Evolutionary conservation across 1,284 basidiomycete genomes (phyloP).

Genomic region (Cutaneotrichosporon spelunceum): DNA sequence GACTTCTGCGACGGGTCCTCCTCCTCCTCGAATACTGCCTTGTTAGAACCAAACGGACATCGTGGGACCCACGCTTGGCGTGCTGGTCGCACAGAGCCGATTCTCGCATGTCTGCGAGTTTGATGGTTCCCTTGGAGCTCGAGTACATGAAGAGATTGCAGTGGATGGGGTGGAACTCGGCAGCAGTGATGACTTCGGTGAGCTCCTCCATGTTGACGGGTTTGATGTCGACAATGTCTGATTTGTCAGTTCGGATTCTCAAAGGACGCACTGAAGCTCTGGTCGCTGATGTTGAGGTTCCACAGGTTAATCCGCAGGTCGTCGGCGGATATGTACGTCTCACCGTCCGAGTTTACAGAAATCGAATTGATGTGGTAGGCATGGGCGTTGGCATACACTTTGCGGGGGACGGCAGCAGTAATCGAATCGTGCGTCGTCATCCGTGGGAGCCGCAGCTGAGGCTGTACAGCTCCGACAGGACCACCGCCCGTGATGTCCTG

Average conservation of each 20-base stretch:
- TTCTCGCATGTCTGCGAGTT: conserved; percentile 99
- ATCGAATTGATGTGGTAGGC: conserved; percentile 99
- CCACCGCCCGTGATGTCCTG: conserved; percentile 59
- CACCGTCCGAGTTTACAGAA: conserved; percentile 97
- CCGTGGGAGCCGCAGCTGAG: conserved; percentile 72
- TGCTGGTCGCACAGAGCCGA: conserved; percentile 94
- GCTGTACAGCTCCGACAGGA: conserved; percentile 58
- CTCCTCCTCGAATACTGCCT: conserved; percentile 96
- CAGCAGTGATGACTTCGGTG: conserved; percentile 98
- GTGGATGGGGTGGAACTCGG: conserved; percentile 95
- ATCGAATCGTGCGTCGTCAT: conserved; percentile 96
- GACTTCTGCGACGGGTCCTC: conserved; percentile 96
- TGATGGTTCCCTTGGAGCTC: conserved; percentile 99
- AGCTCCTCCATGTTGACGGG: conserved; percentile 99
- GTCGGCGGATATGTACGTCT: conserved; percentile 98
- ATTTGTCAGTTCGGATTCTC: neutral
- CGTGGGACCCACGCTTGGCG: conserved; percentile 75
- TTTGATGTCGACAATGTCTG: conserved; percentile 99
- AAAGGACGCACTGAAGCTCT: conserved; percentile 86
- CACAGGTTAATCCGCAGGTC: conserved; percentile 96
- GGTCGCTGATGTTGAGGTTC: conserved; percentile 98
- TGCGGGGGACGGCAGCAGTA: conserved; percentile 95
- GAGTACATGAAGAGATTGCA: conserved; percentile 99
- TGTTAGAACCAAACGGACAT: neutral
- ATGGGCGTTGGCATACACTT: conserved; percentile 98